Percentiles rank a stretch among this genome's conserved stretches.
Evolutionary conservation across 2,329 filamentous ascomycete species (phyloP).

Genomic region (Diplodia corticola): DNA sequence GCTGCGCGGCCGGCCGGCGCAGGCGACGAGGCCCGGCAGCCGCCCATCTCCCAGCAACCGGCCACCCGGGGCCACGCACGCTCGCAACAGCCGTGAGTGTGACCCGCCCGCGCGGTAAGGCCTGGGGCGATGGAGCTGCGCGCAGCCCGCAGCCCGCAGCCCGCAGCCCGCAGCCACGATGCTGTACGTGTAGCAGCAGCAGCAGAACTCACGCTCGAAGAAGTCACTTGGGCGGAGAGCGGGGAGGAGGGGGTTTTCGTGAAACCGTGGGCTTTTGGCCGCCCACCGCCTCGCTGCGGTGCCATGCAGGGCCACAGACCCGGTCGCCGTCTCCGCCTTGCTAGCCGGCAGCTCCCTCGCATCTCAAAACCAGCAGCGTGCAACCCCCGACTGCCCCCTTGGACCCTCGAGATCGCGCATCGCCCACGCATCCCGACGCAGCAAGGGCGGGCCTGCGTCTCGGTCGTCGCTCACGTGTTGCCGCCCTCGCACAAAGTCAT

Average conservation of each 20-base stretch:
- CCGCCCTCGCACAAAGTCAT: not conserved
- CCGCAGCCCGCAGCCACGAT: too few species aligned
- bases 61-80: not conserved
- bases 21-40: not conserved
- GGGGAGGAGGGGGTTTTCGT: not conserved
- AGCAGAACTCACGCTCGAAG: too few species aligned
- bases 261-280: not conserved
- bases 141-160: too few species aligned
- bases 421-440: too few species aligned
- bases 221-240: too few species aligned
- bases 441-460: not conserved
- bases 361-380: not conserved
- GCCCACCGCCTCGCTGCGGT: not conserved
- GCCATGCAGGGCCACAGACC: not conserved
- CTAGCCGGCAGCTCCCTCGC: not conserved
- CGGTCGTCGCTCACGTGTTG: not conserved
- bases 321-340: not conserved
- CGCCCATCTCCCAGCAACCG: constrained; percentile 4
- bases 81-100: not conserved
- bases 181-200: too few species aligned
- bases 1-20: not conserved
- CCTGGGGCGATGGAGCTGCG: not conserved
- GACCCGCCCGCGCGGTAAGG: constrained; percentile 12
- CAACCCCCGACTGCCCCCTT: too few species aligned
- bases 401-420: not conserved